Evolutionary conservation across 2,329 filamentous ascomycete genomes (phyloP), one percentile per base, ranked within the genome.

Genomic region (Diaporthe aspalathi): DNA sequence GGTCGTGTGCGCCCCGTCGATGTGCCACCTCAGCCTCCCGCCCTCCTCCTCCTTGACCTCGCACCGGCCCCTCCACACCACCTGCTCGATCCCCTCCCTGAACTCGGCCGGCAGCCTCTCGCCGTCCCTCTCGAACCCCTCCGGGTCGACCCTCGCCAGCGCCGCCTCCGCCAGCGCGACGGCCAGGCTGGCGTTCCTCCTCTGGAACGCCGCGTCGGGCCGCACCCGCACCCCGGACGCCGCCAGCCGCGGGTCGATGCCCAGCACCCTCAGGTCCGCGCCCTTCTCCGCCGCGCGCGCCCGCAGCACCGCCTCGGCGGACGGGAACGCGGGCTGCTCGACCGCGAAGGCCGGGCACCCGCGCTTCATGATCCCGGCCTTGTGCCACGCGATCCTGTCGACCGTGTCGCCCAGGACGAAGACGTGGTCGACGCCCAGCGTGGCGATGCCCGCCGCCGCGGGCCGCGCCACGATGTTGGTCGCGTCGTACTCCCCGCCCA

Each of bases 1-100:
- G 4, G 92, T 86, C 0, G 95, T 99, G 81, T 99, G 96, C 2
- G 94, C 96, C 11, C 96, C 95, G 78, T 99, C 96, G 24, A 99
- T 89, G 78, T 95, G 92, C 95, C 95, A 99, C 20, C 86, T 86
- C 6, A 97, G 84, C 2, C 78, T 77, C 3, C 84, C 84, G 72
- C 90, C 87, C 3, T 81, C 75, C 73, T 90, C 87, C 4, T 81
- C 75, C 76, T 87, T 89, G 50, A 86, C 82, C 74, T 92, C 89
- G 78, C 95, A 98, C 56, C 96, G 88, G 5, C 95, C 96, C 50
- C 94, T 88, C 84, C 94, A 93, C 3, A 90, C 88, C 2, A 94
- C 92, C 75, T 89, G 83, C 78, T 95, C 91, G 1, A 99, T 84
- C 0, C 94, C 96, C 17, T 88, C 84, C 29, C 90, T 83, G 77